A percentile compares a stretch with the other conserved stretches of the same genome.
Conservation (phyloP, 202 grass and related monocot genomes). For the Brachypodium distachyon region DNA sequence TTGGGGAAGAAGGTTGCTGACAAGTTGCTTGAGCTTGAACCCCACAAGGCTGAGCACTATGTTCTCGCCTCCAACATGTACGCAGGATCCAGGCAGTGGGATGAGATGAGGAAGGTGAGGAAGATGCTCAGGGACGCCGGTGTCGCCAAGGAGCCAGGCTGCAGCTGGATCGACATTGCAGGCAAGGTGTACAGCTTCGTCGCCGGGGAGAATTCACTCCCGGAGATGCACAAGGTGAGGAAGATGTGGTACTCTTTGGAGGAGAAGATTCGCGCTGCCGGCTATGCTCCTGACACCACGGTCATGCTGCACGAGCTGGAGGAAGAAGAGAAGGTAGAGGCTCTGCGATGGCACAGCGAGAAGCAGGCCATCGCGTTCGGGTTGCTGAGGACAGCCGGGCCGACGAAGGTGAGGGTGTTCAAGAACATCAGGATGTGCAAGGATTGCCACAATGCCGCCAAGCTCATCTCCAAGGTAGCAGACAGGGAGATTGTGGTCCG, state of each 20-base stretch:
- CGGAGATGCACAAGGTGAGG: conserved; percentile 19
- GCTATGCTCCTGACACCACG: conserved; percentile 37
- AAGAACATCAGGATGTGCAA: conserved; percentile 76
- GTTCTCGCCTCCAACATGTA: conserved; percentile 48
- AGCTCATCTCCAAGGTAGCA: conserved; percentile 31
- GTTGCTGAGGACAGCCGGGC: conserved; percentile 17
- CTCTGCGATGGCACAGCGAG: conserved; percentile 49
- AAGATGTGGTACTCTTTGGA: conserved; percentile 37
- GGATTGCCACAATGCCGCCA: conserved; percentile 50
- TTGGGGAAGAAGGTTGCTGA: conserved; percentile 31
- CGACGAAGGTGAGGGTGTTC: conserved; percentile 38
- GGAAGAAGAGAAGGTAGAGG: conserved; percentile 43
- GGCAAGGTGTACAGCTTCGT: conserved; percentile 37
- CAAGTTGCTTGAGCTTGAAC: conserved; percentile 24
- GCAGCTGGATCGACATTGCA: conserved; percentile 48
- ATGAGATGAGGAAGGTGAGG: conserved; percentile 41
- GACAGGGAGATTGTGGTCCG: conserved; percentile 43
- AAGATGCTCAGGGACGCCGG: conserved; percentile 18
- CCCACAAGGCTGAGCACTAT: conserved; percentile 26
- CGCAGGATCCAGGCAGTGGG: conserved; percentile 32
- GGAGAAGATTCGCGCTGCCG: conserved; percentile 23
- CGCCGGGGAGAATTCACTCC: conserved; percentile 29
- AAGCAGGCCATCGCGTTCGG: conserved; percentile 52
- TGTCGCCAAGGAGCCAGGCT: conserved; percentile 30
- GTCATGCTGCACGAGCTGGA: conserved; percentile 42